Evolutionary conservation across 139 green algal genomes (phyloP).

Genomic region (Coelastrella sp.): DNA sequence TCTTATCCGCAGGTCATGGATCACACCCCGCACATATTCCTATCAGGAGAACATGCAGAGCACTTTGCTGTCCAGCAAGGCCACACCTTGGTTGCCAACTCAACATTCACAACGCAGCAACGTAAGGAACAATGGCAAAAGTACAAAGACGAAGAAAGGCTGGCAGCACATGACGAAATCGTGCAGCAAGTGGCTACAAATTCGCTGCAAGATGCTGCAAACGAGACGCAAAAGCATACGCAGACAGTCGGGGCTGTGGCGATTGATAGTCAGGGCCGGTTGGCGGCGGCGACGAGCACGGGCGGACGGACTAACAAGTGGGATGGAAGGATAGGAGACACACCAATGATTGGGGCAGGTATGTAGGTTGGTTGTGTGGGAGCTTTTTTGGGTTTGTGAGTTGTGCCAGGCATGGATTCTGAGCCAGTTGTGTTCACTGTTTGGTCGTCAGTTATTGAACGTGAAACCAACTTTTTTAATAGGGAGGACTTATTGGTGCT

Average conservation of each 20-base stretch:
- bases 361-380: background rate
- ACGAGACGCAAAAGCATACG: background rate
- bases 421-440: too few relatives aligned
- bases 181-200: conserved; percentile 11
- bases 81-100: conserved; percentile 36
- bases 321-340: conserved; percentile 61
- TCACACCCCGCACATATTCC: conserved; percentile 52
- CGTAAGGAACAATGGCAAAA: conserved; percentile 44
- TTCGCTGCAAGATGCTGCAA: background rate
- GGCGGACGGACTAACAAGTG: conserved; percentile 52
- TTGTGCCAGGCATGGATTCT: too few relatives aligned
- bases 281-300: conserved; percentile 61
- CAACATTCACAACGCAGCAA: conserved; percentile 41
- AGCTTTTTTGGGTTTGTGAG: background rate
- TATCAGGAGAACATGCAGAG: conserved; percentile 48
- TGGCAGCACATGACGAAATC: conserved; percentile 38
- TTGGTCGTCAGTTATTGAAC: too few relatives aligned
- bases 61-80: conserved; percentile 45
- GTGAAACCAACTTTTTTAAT: too few relatives aligned
- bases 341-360: conserved; percentile 57
- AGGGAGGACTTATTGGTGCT: too few relatives aligned
- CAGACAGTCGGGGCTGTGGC: conserved; percentile 61
- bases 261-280: conserved; percentile 40
- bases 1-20: conserved; percentile 50
- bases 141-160: conserved; percentile 1